Evolutionary conservation across 768 basidiomycete species (phyloP).

Genomic region (Xerocomus spinulosus): DNA sequence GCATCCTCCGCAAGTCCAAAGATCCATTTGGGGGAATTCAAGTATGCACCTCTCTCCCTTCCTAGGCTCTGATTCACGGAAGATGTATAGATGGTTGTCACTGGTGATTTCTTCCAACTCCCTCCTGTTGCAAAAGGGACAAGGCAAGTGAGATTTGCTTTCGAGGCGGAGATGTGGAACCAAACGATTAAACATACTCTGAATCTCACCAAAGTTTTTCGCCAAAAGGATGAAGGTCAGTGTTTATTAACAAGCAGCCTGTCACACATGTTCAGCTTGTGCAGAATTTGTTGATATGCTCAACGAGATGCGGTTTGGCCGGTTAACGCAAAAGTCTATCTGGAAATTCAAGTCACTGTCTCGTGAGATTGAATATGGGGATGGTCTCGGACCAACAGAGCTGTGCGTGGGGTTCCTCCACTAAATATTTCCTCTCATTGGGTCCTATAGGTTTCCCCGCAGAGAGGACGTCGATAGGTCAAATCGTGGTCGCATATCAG

Average conservation of each 20-base stretch:
- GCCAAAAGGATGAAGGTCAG: constrained; percentile 87
- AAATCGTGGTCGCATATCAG: constrained; percentile 64
- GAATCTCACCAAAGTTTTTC: constrained; percentile 93
- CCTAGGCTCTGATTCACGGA: neutral
- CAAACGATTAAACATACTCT: constrained; percentile 74
- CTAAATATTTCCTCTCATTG: neutral
- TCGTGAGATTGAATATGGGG: constrained; percentile 66
- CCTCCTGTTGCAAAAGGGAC: constrained; percentile 78
- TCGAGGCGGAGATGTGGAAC: constrained; percentile 81
- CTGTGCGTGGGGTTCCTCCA: constrained; percentile 48
- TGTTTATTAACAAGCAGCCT: neutral
- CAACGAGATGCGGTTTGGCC: constrained; percentile 96
- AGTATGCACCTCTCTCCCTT: constrained; percentile 34
- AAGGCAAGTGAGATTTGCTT: constrained; percentile 75
- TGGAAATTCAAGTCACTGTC: constrained; percentile 65
- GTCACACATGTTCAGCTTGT: constrained; percentile 4
- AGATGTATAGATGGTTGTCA: constrained; percentile 67
- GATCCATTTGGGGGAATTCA: constrained; percentile 94
- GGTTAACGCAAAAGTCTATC: constrained; percentile 60
- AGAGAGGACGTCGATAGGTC: constrained; percentile 89
- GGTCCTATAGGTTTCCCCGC: constrained; percentile 70
- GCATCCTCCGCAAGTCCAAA: constrained; percentile 52
- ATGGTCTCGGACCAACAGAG: constrained; percentile 87
- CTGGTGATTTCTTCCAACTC: constrained; percentile 97
- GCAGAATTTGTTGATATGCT: constrained; percentile 92